phyloP scores from a whole-genome alignment of 1,284 basidiomycete species.

The Trametes polyzona region DNA sequence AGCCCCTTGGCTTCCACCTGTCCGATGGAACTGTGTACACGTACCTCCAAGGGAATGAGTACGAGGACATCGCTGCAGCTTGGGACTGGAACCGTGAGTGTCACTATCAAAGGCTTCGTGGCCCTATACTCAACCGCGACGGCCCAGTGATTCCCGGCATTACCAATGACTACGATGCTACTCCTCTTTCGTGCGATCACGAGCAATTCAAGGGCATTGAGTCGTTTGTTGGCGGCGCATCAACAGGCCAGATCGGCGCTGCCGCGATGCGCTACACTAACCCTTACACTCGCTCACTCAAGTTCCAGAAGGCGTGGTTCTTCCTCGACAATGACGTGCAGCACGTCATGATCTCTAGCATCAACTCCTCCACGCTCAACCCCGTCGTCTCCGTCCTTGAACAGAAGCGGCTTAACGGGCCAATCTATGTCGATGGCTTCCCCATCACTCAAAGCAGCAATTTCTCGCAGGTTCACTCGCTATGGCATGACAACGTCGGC shows the following conservation, averaged over 20 bases:
- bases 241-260: constrained; percentile 55
- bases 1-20: constrained; percentile 70
- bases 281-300: constrained; percentile 55
- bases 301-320: constrained; percentile 74
- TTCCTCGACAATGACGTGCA: constrained; percentile 67
- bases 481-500: constrained; percentile 64
- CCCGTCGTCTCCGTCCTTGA: constrained; percentile 69
- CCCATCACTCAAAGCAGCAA: constrained; percentile 30
- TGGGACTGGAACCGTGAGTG: constrained; percentile 71
- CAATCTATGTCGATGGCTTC: constrained; percentile 48
- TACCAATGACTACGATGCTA: constrained; percentile 62
- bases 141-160: constrained; percentile 58
- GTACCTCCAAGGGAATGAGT: constrained; percentile 66
- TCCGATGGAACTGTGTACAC: constrained; percentile 68
- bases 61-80: constrained; percentile 66
- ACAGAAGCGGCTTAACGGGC: constrained; percentile 52
- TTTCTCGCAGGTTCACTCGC: constrained; percentile 40
- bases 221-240: constrained; percentile 66
- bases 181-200: constrained; percentile 48
- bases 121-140: background rate
- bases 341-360: constrained; percentile 59
- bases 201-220: constrained; percentile 50
- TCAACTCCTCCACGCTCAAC: constrained; percentile 43
- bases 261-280: constrained; percentile 68
- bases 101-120: background rate